Conservation (phyloP, 805 yeast genomes). For the Candida broadrunensis region DNA sequence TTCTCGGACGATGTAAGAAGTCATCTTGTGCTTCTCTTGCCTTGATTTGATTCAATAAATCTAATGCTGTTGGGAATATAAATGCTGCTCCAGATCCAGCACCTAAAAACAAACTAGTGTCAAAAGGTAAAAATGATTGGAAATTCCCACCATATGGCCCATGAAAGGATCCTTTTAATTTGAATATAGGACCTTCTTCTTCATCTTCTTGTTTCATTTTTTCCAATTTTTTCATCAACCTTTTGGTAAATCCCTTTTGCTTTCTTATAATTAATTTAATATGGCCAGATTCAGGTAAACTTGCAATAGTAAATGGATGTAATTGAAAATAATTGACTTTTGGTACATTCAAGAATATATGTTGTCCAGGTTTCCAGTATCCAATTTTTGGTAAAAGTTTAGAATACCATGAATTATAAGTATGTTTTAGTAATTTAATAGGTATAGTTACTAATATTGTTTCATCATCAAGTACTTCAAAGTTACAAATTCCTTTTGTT, state of each 20-base stretch:
- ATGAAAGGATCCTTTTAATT: constrained; percentile 33
- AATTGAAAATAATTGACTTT: constrained; percentile 35
- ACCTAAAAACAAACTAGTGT: constrained; percentile 33
- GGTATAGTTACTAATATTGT: constrained; percentile 40
- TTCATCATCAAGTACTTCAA: constrained; percentile 38
- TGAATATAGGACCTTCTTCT: constrained; percentile 10
- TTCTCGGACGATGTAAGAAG: constrained; percentile 28
- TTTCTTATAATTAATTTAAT: constrained; percentile 39
- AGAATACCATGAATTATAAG: constrained; percentile 22
- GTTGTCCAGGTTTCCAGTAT: constrained; percentile 49
- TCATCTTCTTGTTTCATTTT: constrained; percentile 16
- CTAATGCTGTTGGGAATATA: constrained; percentile 43
- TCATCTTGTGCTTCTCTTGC: constrained; percentile 24
- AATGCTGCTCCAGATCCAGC: constrained; percentile 50
- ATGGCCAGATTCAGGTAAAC: constrained; percentile 34
- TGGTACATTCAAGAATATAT: constrained; percentile 39
- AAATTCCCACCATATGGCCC: constrained; percentile 48
- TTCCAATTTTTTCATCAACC: constrained; percentile 24
- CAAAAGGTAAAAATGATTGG: constrained; percentile 42
- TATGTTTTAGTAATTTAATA: constrained; percentile 14
- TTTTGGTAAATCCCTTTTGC: constrained; percentile 43
- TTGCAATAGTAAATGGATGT: constrained; percentile 49
- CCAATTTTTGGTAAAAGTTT: constrained; percentile 32
- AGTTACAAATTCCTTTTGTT: constrained; percentile 34
- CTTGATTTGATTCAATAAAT: constrained; percentile 28